These are phyloP conservation scores for Solanum pinnatisectum DNA, from an alignment of 257 asterid genomes.

Conservation along the genomic window DNA sequence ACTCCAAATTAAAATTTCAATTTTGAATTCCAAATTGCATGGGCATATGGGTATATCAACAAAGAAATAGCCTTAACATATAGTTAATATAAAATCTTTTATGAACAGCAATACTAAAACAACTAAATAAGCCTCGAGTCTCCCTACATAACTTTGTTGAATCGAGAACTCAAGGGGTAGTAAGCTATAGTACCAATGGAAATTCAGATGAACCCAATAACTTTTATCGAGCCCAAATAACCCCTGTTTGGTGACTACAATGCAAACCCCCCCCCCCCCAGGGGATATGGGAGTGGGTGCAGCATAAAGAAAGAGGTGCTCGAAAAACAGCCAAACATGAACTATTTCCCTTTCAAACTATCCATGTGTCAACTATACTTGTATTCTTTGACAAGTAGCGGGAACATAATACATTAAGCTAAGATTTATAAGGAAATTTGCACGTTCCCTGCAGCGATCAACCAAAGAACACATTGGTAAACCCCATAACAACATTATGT, in stretches of 20 bases:
- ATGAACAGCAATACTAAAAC: background rate
- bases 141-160: background rate
- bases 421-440: background rate
- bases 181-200: background rate
- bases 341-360: background rate
- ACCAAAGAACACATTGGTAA: background rate
- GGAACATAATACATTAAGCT: background rate
- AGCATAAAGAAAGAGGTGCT: background rate
- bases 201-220: background rate
- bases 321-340: background rate
- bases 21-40: background rate
- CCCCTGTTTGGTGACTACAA: background rate
- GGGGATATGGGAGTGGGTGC: background rate
- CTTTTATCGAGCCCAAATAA: background rate
- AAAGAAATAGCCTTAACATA: background rate
- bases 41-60: background rate
- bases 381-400: background rate
- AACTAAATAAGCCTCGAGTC: background rate
- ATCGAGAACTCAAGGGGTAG: background rate
- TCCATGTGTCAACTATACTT: background rate
- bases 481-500: background rate
- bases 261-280: background rate
- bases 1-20: background rate
- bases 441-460: background rate
- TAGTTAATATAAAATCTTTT: background rate